Conservation (phyloP, 306 rosid genomes). For the Sechiopsis laciniata region DNA sequence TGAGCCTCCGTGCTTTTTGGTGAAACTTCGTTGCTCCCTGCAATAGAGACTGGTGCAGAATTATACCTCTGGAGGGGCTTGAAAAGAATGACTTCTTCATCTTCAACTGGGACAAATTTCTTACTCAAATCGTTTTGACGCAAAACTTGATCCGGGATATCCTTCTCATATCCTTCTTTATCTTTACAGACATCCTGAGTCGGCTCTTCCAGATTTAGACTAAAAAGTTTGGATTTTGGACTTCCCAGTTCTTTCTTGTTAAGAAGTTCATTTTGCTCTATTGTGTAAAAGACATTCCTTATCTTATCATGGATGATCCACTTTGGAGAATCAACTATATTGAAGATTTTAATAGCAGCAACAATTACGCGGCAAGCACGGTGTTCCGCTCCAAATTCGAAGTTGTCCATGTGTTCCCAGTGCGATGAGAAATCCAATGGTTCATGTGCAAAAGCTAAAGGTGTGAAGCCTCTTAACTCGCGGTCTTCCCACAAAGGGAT, state of each 20-base stretch:
- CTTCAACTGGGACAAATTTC: constrained; percentile 43
- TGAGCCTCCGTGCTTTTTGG: constrained; percentile 40
- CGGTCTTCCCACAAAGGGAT: constrained; percentile 89
- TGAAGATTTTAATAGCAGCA: constrained; percentile 55
- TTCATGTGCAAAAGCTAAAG: constrained; percentile 44
- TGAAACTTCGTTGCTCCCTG: constrained; percentile 32
- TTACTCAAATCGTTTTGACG: constrained; percentile 27
- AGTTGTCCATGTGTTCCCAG: constrained; percentile 45
- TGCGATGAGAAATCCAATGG: constrained; percentile 52
- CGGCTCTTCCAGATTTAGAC: constrained; percentile 25
- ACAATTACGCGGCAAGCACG: constrained; percentile 54
- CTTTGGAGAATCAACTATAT: constrained; percentile 43
- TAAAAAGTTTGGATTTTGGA: constrained; percentile 20
- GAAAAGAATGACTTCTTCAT: constrained; percentile 92
- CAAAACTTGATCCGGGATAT: constrained; percentile 20
- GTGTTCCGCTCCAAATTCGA: constrained; percentile 41
- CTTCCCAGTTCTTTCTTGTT: constrained; percentile 35
- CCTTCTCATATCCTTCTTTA: constrained; percentile 27
- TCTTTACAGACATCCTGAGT: constrained; percentile 21
- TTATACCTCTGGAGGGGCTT: constrained; percentile 75
- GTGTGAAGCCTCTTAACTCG: constrained; percentile 82
- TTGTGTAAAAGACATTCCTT: constrained; percentile 27
- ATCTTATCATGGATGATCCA: constrained; percentile 47
- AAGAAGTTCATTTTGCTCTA: constrained; percentile 32
- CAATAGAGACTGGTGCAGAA: constrained; percentile 57